Evolutionary conservation across 2,329 filamentous ascomycete species (phyloP), one percentile per base, ranked within the genome.

Genomic region (Periconia sp.): DNA sequence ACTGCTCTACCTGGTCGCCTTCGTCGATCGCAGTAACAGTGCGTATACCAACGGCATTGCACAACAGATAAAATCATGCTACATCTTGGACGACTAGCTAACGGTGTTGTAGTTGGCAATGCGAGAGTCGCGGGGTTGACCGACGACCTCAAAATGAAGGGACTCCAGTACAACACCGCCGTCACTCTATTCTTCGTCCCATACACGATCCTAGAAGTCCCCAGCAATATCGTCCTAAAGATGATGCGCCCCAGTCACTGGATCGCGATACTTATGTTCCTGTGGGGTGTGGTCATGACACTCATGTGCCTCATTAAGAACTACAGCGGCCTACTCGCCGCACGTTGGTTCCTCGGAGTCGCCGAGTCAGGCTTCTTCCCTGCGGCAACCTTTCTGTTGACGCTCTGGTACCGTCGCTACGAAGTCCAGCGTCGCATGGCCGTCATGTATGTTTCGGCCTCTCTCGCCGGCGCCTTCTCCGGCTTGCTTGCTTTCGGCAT

Each of bases 341-440:
- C 76, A 6, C 75, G 81, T 2, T 81, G 69, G n/a, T 70, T 76
- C 46, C 53, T 76, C 2, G 73, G 73, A 13, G 65, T 76, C 1
- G 69, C 70, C 17, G 73, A 76, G 59, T 81, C 82, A 31, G 86
- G 86, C 0, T 74, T 89, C 50, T 76, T 89, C 2, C 86, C 86
- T 0, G 87, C 86, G 18, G 87, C 89, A 62, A 82, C 83, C 0
- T 72, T 71, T 47, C 50, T 71, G 13, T 55, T 73, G 9, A 72
- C 70, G 3, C 50, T 71, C 8, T 74, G 71, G 70, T 74, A 74
- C 45, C 63, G 63, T 2, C 64, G 70, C 11, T 69, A 65, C 44
- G 71, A 74, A 59, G 50, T 71, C 3, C 69, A 72, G 47, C 64
- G 66, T 13, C 66, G 71, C 5, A 68, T 72, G 66, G 69, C 70